Evolutionary conservation across 129 eudicot species (phyloP), one percentile per base, ranked within the genome.

Genomic region (Centaurea solstitialis): DNA sequence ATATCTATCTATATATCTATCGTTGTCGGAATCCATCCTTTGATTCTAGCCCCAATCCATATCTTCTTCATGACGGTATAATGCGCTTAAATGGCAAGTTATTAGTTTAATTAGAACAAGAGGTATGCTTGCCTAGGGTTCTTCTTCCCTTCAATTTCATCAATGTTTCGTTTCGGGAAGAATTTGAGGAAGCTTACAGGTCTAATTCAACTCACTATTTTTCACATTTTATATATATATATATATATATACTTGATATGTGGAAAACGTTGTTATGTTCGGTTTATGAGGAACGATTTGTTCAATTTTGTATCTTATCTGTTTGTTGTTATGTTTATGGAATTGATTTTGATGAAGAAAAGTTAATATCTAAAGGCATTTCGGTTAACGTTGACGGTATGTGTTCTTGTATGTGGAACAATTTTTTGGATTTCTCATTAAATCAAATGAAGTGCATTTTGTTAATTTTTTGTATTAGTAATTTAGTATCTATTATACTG

Each of bases 51-150:
- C 47, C 76, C 70, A 75, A 45, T 35, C n/a, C n/a, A n/a, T n/a
- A n/a, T n/a, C n/a, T n/a, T n/a, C n/a, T n/a, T n/a, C 30, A 82
- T 82, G 86, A 70, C 21, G 76, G 50, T 47, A 67, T 47, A 50
- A 75, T 81, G 68, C 80, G 68, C 71, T 70, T 5, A 82, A 82
- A 65, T 82, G 82, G 7, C 78, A 41, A 40, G 7, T 70, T 61
- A 6, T 39, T 26, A 57, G 74, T 76, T 11, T 50, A 15, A 41
- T 82, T 72, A 62, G 38, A 24, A 61, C 39, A 50, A 26, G 45
- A 75, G 71, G 85, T 75, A 75, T 6, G 45, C 61, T 12, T 80
- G 40, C 61, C 7, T 80, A 24, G 65, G 72, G 30, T 72, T 79
- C 71, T 23, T 37, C 11, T 62, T 64, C 61, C 38, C 33, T 61